A percentile compares a stretch with the other conserved stretches of the same genome.
phyloP scores from a whole-genome alignment of 225 moss, liverwort and hornwort genomes.

The Lunularia cruciata region DNA sequence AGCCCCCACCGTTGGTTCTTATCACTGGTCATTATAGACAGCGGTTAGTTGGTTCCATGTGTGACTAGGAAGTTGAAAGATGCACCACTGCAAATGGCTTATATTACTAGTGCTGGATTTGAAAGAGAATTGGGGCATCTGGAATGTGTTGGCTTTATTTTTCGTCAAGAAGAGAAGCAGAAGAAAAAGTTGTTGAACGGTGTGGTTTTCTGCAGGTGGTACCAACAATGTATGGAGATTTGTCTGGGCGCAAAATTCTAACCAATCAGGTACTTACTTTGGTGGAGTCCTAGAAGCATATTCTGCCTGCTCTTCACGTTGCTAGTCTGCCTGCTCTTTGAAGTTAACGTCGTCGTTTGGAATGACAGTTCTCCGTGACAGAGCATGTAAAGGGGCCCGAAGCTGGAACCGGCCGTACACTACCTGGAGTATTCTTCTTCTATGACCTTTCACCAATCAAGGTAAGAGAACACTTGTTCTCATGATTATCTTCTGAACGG shows the following conservation, averaged over 20 bases:
- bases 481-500: not conserved
- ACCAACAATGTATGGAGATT: conserved; percentile 83
- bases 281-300: not conserved
- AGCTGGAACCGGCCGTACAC: conserved; percentile 63
- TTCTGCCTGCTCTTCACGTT: not conserved
- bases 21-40: too few species aligned
- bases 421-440: conserved; percentile 98
- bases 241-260: conserved; percentile 70
- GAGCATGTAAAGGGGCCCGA: conserved; percentile 87
- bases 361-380: conserved; percentile 85
- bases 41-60: too few species aligned
- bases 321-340: not conserved
- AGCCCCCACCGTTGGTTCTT: too few species aligned
- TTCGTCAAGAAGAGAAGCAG: too few species aligned
- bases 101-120: too few species aligned
- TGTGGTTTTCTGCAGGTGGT: conserved; percentile 73
- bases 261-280: conserved; percentile 70
- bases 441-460: conserved; percentile 97
- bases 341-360: not conserved
- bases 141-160: too few species aligned
- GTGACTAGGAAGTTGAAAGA: too few species aligned
- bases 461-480: conserved; percentile 30
- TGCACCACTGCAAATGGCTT: too few species aligned
- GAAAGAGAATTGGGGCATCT: too few species aligned
- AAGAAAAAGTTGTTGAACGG: too few species aligned